These are phyloP conservation scores for Houttuynia cordata DNA, from an alignment of 164 flowering plant genomes.

Conservation along the genomic window DNA sequence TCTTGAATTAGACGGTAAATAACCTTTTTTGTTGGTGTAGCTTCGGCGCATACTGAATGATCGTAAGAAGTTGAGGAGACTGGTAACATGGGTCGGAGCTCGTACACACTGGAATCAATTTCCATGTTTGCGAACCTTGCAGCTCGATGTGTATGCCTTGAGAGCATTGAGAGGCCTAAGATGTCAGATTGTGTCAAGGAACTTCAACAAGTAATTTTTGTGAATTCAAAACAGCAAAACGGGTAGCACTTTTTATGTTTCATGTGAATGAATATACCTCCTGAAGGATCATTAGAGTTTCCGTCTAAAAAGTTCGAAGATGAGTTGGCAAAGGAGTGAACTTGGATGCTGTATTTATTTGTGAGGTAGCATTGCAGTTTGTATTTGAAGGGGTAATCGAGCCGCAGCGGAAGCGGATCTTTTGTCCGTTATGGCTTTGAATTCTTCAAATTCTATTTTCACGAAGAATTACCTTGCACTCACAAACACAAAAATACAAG, in stretches of 20 bases:
- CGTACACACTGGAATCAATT: conserved; percentile 70
- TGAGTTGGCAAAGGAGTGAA: no score
- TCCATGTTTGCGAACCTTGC: conserved; percentile 84
- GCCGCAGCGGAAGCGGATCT: no score
- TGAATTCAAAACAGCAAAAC: conserved; percentile 34
- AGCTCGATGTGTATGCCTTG: conserved; percentile 77
- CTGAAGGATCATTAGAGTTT: not conserved
- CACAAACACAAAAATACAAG: no score
- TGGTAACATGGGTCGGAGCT: conserved; percentile 50
- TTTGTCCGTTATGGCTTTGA: no score
- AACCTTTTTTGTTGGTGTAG: conserved; percentile 25
- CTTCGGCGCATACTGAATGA: conserved; percentile 68
- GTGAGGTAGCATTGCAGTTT: no score
- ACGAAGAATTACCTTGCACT: no score
- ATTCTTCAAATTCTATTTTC: no score
- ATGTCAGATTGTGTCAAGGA: conserved; percentile 76
- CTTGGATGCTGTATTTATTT: no score
- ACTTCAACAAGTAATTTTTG: conserved; percentile 45
- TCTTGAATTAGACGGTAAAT: not conserved
- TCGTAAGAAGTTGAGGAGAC: conserved; percentile 66
- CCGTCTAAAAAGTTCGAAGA: no score
- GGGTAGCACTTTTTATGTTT: not conserved
- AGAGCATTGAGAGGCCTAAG: conserved; percentile 74
- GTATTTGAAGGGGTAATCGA: no score
- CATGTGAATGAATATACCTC: not conserved